A percentile compares a stretch with the other conserved stretches of the same genome.
Conservation (phyloP, 1,284 basidiomycete species). For the Microbotryum scabiosae region DNA sequence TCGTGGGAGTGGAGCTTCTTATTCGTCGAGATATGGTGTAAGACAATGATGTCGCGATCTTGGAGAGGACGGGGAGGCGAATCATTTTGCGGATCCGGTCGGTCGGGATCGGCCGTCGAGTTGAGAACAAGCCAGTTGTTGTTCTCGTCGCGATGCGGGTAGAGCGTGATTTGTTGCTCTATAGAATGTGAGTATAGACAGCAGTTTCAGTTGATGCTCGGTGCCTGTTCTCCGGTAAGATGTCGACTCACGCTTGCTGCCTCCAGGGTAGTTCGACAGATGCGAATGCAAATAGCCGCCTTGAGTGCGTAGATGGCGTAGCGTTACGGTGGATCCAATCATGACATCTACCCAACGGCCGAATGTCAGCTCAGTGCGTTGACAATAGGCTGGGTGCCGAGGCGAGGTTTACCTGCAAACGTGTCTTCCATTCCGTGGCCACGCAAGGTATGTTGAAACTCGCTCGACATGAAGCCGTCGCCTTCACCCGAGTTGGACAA, state of each 20-base stretch:
- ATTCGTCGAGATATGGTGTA: constrained; percentile 71
- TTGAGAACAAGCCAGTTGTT: constrained; percentile 78
- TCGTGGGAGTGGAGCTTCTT: constrained; percentile 94
- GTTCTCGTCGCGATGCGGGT: constrained; percentile 89
- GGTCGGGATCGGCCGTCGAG: constrained; percentile 42
- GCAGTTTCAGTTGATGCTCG: constrained; percentile 4
- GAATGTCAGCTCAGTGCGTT: background rate
- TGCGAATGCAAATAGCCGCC: constrained; percentile 98
- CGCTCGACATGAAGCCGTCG: constrained; percentile 97
- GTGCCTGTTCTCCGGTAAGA: constrained; percentile 58
- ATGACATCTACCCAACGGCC: constrained; percentile 57
- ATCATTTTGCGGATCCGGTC: constrained; percentile 46
- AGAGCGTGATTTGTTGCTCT: constrained; percentile 98
- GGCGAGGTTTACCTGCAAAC: constrained; percentile 57
- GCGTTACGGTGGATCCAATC: constrained; percentile 69
- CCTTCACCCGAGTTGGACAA: constrained; percentile 86
- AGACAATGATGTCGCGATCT: constrained; percentile 61
- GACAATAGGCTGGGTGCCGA: background rate
- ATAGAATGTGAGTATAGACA: constrained; percentile 15
- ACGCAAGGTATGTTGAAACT: constrained; percentile 93
- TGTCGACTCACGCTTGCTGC: constrained; percentile 33
- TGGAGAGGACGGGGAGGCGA: constrained; percentile 16
- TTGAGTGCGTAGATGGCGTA: constrained; percentile 91
- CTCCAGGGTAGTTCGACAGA: constrained; percentile 69
- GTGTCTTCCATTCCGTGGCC: constrained; percentile 89